These are phyloP conservation scores for Russula griseocarnosa DNA, from an alignment of 768 basidiomycete species.

Conservation along the genomic window DNA sequence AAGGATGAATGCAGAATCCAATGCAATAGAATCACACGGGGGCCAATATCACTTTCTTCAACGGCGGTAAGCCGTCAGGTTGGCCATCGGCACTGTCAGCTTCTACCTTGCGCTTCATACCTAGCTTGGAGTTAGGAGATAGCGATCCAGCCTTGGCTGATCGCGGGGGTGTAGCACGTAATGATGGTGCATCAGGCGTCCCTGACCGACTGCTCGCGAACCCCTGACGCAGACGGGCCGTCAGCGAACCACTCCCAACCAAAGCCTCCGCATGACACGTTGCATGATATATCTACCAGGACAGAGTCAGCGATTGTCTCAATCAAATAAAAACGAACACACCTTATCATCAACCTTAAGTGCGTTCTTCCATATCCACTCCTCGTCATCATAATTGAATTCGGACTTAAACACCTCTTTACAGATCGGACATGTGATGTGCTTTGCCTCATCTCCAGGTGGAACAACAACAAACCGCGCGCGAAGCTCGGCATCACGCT, in stretches of 20 bases:
- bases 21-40: constrained; percentile 26
- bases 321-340: constrained; percentile 31
- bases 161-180: constrained; percentile 41
- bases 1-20: constrained; percentile 16
- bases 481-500: constrained; percentile 71
- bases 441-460: constrained; percentile 80
- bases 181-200: constrained; percentile 58
- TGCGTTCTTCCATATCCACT: constrained; percentile 97
- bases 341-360: constrained; percentile 80
- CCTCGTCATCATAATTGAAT: constrained; percentile 93
- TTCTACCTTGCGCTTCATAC: constrained; percentile 75
- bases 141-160: constrained; percentile 37
- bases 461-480: constrained; percentile 84
- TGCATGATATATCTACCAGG: constrained; percentile 79
- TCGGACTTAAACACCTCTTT: constrained; percentile 90
- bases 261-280: constrained; percentile 87
- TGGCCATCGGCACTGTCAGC: constrained; percentile 38
- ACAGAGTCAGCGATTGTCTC: constrained; percentile 1
- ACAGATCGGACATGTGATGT: constrained; percentile 90
- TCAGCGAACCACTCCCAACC: constrained; percentile 50
- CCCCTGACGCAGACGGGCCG: constrained; percentile 62
- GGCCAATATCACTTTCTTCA: constrained; percentile 56
- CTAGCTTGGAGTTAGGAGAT: constrained; percentile 50
- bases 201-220: constrained; percentile 62
- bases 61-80: constrained; percentile 52